Evolutionary conservation across 2,329 filamentous ascomycete genomes (phyloP).

Genomic region (Ambrosiella xylebori): DNA sequence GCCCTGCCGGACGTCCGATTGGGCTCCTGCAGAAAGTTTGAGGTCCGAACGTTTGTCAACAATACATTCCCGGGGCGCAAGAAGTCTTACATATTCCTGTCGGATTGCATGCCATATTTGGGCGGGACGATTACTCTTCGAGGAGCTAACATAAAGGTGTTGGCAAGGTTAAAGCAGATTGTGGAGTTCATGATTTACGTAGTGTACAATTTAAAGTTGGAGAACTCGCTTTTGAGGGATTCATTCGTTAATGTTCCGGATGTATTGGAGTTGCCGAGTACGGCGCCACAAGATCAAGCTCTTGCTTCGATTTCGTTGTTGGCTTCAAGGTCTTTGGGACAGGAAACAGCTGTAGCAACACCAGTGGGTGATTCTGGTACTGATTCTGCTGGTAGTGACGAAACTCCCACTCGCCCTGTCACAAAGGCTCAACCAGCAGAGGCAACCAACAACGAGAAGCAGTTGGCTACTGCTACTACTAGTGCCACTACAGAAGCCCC

Average conservation of each 20-base stretch:
- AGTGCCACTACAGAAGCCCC: background rate
- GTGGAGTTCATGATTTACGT: constrained; percentile 99
- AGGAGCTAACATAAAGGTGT: constrained; percentile 52
- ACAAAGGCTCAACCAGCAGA: background rate
- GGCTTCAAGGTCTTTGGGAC: background rate
- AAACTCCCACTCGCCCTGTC: background rate
- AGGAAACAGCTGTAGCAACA: background rate
- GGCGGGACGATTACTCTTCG: constrained; percentile 89
- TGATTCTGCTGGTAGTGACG: background rate
- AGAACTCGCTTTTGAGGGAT: constrained; percentile 85
- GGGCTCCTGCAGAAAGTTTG: constrained; percentile 70
- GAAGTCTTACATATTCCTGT: constrained; percentile 92
- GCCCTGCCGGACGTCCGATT: constrained; percentile 54
- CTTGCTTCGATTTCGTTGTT: background rate
- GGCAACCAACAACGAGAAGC: too few species aligned
- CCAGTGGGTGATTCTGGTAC: background rate
- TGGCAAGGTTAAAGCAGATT: constrained; percentile 74
- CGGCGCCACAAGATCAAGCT: background rate
- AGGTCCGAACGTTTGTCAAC: constrained; percentile 89
- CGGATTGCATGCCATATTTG: constrained; percentile 72
- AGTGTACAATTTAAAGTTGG: constrained; percentile 90
- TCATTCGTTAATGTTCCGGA: constrained; percentile 73
- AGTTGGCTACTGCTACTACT: too few species aligned
- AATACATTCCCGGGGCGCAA: constrained; percentile 54
- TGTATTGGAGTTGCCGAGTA: constrained; percentile 22